phyloP scores from a whole-genome alignment of 345 rosid species.

The Brassica cretica region DNA sequence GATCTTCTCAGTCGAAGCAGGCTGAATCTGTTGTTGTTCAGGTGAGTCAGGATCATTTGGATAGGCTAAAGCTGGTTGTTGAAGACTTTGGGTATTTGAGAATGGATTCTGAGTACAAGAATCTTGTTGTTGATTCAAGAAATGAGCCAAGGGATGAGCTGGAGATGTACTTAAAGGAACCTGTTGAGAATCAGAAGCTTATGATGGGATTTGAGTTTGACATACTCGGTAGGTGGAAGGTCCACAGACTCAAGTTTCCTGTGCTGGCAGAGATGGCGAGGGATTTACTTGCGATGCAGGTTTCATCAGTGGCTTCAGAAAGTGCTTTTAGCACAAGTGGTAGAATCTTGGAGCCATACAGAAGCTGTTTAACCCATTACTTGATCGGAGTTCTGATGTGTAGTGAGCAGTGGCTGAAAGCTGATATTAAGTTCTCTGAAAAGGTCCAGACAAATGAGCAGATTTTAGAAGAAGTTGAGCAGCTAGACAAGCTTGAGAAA shows the following conservation, averaged over 20 bases:
- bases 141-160: no score
- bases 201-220: no score
- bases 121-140: not conserved
- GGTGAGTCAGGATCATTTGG: not conserved
- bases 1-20: not conserved
- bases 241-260: not conserved
- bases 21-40: not conserved
- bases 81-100: not conserved
- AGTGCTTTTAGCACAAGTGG: slow-evolving; percentile 1
- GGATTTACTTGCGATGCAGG: not conserved
- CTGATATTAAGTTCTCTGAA: not conserved
- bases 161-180: no score
- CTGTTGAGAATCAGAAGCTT: no score
- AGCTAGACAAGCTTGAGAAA: no score
- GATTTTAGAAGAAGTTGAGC: no score
- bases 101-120: not conserved
- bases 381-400: not conserved
- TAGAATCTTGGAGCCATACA: not conserved
- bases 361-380: not conserved
- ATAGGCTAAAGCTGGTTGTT: not conserved
- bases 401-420: not conserved
- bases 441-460: no score
- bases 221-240: not conserved
- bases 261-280: not conserved
- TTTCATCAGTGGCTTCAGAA: not conserved